phyloP scores from a whole-genome alignment of 208 protist genomes.

The Balamuthia mandrillaris region DNA sequence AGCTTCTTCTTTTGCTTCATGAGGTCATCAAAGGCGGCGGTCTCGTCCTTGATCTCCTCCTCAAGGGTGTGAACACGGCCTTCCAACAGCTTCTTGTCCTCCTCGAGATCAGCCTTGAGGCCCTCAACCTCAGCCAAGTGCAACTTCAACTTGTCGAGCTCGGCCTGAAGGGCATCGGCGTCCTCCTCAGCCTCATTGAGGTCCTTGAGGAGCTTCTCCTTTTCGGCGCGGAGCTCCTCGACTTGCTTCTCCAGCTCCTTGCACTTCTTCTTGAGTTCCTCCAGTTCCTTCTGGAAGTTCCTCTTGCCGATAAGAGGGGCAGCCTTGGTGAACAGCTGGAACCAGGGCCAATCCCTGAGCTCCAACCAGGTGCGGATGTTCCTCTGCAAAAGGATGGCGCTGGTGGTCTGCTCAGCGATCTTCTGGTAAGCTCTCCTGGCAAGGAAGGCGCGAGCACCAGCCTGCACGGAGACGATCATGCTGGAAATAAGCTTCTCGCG shows the following conservation, averaged over 20 bases:
- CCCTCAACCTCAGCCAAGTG: slow-evolving; percentile 45
- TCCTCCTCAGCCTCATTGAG: slow-evolving; percentile 56
- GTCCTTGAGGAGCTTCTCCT: slow-evolving; percentile 53
- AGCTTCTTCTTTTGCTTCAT: slow-evolving; percentile 42
- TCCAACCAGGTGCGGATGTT: slow-evolving; percentile 68
- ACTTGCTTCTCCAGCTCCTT: slow-evolving; percentile 61
- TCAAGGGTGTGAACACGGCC: slow-evolving; percentile 9
- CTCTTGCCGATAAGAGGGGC: slow-evolving; percentile 60
- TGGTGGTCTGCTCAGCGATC: slow-evolving; percentile 61
- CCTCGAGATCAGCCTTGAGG: slow-evolving; percentile 54
- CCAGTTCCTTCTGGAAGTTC: slow-evolving; percentile 64
- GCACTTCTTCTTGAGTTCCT: slow-evolving; percentile 65
- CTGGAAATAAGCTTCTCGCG: slow-evolving; percentile 65
- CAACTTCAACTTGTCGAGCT: slow-evolving; percentile 57
- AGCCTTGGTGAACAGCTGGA: slow-evolving; percentile 71
- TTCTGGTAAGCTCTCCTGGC: slow-evolving; percentile 64
- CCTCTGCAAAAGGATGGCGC: slow-evolving; percentile 68
- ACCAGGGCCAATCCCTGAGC: slow-evolving; percentile 74
- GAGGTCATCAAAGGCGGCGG: slow-evolving; percentile 29
- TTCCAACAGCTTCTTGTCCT: slow-evolving; percentile 43
- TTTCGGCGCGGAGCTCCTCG: slow-evolving; percentile 47
- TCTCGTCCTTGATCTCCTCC: slow-evolving; percentile 43
- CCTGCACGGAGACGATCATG: slow-evolving; percentile 71
- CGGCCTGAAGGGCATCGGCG: slow-evolving; percentile 46
- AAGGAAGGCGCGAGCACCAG: slow-evolving; percentile 61